phyloP scores from a whole-genome alignment of 345 rosid species.

The Populus deltoides region DNA sequence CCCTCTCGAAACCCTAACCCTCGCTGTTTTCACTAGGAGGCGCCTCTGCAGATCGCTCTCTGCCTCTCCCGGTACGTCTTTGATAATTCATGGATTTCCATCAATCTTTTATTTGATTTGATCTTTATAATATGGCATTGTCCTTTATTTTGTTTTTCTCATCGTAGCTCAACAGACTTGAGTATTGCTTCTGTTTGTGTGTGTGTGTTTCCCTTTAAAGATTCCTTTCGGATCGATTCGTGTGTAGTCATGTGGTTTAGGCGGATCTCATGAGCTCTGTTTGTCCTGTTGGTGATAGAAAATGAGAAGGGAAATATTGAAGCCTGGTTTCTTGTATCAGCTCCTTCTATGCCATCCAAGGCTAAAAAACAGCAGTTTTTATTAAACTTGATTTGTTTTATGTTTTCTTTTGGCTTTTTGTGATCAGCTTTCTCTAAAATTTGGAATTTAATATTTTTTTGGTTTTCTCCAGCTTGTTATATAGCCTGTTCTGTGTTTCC shows the following conservation, averaged over 20 bases:
- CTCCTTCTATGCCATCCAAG: not conserved
- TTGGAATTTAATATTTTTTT: not conserved
- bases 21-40: not conserved
- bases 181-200: not conserved
- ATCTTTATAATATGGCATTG: not conserved
- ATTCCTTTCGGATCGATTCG: too few relatives aligned
- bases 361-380: not conserved
- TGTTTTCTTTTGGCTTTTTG: not conserved
- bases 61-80: slow-evolving; percentile 7
- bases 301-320: not conserved
- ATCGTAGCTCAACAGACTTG: not conserved
- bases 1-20: slow-evolving; percentile 10
- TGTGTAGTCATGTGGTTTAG: too few relatives aligned
- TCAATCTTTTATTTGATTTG: too few relatives aligned
- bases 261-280: not conserved
- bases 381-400: not conserved
- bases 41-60: slow-evolving; percentile 5
- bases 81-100: not conserved
- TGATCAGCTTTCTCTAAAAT: not conserved
- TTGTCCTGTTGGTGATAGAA: not conserved
- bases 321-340: not conserved
- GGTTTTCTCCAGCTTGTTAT: too few relatives aligned
- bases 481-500: too few relatives aligned
- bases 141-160: not conserved
- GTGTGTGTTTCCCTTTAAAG: not conserved